Evolutionary conservation across 225 moss, liverwort and hornwort genomes (phyloP).

Genomic region (Neckera pumila): DNA sequence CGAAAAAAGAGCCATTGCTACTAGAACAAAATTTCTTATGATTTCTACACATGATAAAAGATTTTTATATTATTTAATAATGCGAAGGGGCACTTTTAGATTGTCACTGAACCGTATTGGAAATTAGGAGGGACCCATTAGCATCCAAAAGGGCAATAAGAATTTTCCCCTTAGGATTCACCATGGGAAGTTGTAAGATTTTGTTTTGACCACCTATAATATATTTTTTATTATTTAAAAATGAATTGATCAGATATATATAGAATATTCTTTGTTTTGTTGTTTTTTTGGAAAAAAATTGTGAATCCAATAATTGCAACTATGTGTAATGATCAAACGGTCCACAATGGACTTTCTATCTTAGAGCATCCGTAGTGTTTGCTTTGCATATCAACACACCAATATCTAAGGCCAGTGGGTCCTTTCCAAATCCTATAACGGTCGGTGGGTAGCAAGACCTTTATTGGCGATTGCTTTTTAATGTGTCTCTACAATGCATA

Average conservation of each 20-base stretch:
- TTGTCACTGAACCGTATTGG: no score
- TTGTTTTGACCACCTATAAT: accelerated
- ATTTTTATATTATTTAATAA: not conserved
- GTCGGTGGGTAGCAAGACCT: accelerated
- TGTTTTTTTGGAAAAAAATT: no score
- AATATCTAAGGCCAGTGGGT: accelerated
- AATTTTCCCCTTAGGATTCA: accelerated
- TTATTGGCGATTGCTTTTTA: accelerated
- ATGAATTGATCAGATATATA: not conserved
- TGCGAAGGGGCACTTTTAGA: no score
- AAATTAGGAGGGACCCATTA: accelerated
- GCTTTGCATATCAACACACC: accelerated
- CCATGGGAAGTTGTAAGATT: not conserved
- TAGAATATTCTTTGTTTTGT: not conserved
- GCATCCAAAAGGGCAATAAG: not conserved
- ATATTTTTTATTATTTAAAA: not conserved
- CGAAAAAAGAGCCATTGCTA: no score
- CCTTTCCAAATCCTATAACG: accelerated
- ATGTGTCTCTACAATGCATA: accelerated
- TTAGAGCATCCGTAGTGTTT: not conserved
- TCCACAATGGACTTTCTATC: accelerated
- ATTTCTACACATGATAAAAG: not conserved
- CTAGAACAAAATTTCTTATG: no score
- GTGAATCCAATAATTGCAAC: not conserved
- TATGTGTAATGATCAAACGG: accelerated